These are phyloP conservation scores for Emiliania huxleyi DNA, from an alignment of 78 protist genomes.

Conservation along the genomic window DNA sequence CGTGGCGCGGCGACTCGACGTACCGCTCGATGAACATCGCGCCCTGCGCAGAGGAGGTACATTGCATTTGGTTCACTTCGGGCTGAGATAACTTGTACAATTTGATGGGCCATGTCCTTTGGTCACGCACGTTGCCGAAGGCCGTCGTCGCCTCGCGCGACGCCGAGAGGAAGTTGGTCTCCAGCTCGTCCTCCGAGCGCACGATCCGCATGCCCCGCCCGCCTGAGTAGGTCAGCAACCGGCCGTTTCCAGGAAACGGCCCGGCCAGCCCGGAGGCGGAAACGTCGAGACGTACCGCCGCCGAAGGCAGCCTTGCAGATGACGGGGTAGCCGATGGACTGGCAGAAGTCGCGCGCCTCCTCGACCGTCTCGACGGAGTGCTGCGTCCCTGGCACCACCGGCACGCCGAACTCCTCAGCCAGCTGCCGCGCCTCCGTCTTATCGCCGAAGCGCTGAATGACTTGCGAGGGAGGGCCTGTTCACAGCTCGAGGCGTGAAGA, in stretches of 20 bases:
- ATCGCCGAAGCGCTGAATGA: slow-evolving; percentile 21
- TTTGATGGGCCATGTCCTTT: too few species aligned
- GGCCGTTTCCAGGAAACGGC: too few species aligned
- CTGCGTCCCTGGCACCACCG: neutral
- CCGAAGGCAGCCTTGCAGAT: slow-evolving; percentile 63
- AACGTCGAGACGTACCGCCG: too few species aligned
- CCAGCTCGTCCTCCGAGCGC: slow-evolving; percentile 6
- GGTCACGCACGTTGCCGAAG: too few species aligned
- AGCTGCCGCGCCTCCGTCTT: slow-evolving; percentile 46
- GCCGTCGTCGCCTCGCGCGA: slow-evolving; percentile 53
- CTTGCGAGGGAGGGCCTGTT: slow-evolving; percentile 29
- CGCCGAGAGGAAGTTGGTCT: neutral
- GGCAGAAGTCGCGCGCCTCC: slow-evolving; percentile 47
- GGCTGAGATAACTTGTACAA: too few species aligned
- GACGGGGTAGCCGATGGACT: slow-evolving; percentile 43
- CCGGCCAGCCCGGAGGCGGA: too few species aligned
- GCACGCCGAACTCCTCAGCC: slow-evolving; percentile 6
- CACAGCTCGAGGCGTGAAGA: too few species aligned
- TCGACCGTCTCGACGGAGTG: neutral
- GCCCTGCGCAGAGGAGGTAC: too few species aligned
- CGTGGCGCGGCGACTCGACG: slow-evolving; percentile 65
- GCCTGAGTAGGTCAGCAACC: too few species aligned
- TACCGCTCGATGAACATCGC: slow-evolving; percentile 10
- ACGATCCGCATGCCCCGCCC: slow-evolving; percentile 67
- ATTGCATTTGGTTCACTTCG: too few species aligned